phyloP scores from a whole-genome alignment of 164 flowering plant species.

The Brasenia schreberi region DNA sequence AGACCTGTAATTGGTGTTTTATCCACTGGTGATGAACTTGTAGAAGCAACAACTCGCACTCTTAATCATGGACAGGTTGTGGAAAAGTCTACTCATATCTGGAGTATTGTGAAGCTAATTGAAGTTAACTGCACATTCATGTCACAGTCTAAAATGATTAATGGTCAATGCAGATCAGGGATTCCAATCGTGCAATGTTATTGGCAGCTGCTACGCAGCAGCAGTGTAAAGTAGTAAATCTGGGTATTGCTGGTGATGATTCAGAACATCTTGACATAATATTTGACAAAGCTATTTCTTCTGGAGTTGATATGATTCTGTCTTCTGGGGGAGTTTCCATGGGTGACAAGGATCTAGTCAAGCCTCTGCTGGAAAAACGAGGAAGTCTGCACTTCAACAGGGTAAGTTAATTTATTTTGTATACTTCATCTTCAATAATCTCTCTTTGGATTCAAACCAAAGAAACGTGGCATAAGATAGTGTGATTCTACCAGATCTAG shows the following conservation, averaged over 20 bases:
- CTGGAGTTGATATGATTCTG: constrained; percentile 57
- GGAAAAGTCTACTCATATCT: not conserved
- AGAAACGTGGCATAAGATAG: too few relatives aligned
- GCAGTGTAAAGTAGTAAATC: constrained; percentile 64
- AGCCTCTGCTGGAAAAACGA: constrained; percentile 62
- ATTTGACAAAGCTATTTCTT: constrained; percentile 41
- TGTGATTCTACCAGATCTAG: too few relatives aligned
- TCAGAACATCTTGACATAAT: constrained; percentile 47
- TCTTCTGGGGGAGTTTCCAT: constrained; percentile 99
- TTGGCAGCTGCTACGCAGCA: constrained; percentile 76
- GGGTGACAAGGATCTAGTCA: constrained; percentile 93
- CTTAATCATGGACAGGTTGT: constrained; percentile 84
- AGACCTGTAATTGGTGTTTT: constrained; percentile 80
- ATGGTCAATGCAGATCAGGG: constrained; percentile 59
- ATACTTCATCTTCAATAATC: too few relatives aligned
- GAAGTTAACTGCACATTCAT: not conserved
- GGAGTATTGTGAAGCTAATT: not conserved
- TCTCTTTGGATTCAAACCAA: too few relatives aligned
- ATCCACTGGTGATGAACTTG: constrained; percentile 96
- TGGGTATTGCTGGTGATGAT: constrained; percentile 84
- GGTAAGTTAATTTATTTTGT: constrained; percentile 22
- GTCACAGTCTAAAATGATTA: not conserved
- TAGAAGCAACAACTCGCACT: constrained; percentile 49
- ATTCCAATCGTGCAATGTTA: constrained; percentile 89
- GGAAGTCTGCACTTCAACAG: constrained; percentile 56